Base-by-base conservation (phyloP, 345 rosid species). In the Aegle marmelos region DNA sequence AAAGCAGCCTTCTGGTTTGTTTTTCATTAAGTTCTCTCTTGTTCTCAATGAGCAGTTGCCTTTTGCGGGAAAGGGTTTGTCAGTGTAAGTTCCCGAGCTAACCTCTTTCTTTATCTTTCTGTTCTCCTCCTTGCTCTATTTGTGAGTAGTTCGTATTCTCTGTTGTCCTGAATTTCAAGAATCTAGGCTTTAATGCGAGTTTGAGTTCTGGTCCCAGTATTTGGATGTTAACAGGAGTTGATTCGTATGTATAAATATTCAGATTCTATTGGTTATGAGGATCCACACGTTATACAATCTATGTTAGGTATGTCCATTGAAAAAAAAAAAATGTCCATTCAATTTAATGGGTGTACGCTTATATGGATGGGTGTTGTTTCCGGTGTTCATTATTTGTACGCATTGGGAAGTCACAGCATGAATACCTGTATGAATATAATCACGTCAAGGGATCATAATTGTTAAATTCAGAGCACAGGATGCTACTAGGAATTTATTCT, bases 41-140 rank as follows among this genome's bases (percentile, higher is more conserved):
- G 86, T 96, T 83, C 88, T 94, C 50, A 86, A 83, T 67, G 99
- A 96, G 89, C 93, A 87, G 82, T 92, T 96, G 68, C 99, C 98
- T 73, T 91, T 96, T 88, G 85, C 90, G 6, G 87, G 80, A 68
- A 86, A 86, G 76, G 82, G 88, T 77, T 84, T 94, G 88, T 81
- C 91, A 68, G 89, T 92, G 99, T 96, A 89, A 91, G 94, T 89
- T 50, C 27, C 57, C 16, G 37, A 74, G 76, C 53, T 78, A 67
- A 53, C 68, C 33, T 79, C 70, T 45, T 65, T 31, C 14, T 60
- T n/a, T 28, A 21, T 61, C 27, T 74, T 74, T 74, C 75, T 19
- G 5, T 17, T 65, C 24, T 39, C 16, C 24, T 22, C 4, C 5
- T 54, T 30, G 59, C 33, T 53, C 30, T 54, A 30, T 39, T 60